These are phyloP conservation scores for Amaranthus palmeri DNA, from an alignment of 148 eudicot species.

Conservation along the genomic window DNA sequence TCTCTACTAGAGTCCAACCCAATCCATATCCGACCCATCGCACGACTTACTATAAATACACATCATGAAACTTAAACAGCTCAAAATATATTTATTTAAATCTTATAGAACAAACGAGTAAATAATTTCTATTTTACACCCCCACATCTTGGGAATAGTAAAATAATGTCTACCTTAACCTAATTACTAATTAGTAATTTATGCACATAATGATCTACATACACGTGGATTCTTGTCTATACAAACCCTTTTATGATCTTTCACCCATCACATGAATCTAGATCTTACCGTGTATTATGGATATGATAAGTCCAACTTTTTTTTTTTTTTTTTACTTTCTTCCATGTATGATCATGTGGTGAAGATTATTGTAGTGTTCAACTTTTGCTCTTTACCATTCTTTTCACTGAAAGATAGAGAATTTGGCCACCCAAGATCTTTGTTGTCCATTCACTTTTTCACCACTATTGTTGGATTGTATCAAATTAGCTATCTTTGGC, in stretches of 20 bases:
- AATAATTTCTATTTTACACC: not conserved
- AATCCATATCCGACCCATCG: too few species aligned
- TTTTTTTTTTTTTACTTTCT: constrained; percentile 4
- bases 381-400: not conserved
- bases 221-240: constrained; percentile 27
- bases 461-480: not conserved
- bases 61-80: too few species aligned
- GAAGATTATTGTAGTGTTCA: not conserved
- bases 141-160: constrained; percentile 28
- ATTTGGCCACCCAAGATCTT: not conserved
- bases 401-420: constrained; percentile 12
- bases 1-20: too few species aligned
- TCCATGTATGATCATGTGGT: not conserved
- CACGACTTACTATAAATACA: too few species aligned
- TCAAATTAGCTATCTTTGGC: constrained; percentile 25
- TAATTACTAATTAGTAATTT: constrained; percentile 6
- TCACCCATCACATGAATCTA: constrained; percentile 28
- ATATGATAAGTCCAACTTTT: not conserved
- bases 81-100: too few species aligned
- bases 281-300: constrained; percentile 17
- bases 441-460: not conserved
- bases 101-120: too few species aligned
- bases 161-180: constrained; percentile 4
- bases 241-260: constrained; percentile 19
- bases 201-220: constrained; percentile 20